phyloP scores from a whole-genome alignment of 768 basidiomycete species.

The Rhodotorula sphaerocarpa region DNA sequence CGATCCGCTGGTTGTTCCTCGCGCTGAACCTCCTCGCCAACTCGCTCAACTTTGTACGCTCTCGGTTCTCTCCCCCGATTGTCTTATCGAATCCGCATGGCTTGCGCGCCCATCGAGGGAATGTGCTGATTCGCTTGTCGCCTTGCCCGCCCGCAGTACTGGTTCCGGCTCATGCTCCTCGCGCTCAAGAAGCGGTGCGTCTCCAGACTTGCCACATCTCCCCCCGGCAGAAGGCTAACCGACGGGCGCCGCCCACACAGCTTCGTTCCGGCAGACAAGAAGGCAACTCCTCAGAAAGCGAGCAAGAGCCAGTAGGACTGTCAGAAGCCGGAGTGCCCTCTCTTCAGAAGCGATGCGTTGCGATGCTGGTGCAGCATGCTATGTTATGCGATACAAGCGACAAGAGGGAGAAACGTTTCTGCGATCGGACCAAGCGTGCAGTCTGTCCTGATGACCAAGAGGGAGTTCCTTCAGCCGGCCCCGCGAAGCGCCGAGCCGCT shows the following conservation, averaged over 20 bases:
- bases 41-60: slow-evolving; percentile 9
- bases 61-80: no score
- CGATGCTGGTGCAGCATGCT: no score
- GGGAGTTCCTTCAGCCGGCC: neutral
- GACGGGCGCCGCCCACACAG: no score
- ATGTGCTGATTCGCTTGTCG: neutral
- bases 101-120: slow-evolving; percentile 4
- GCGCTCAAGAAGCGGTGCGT: slow-evolving; percentile 27
- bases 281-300: no score
- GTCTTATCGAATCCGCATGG: neutral
- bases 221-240: no score
- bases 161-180: slow-evolving; percentile 34
- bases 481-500: neutral
- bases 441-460: neutral
- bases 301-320: no score
- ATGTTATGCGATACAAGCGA: neutral
- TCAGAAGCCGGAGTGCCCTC: no score
- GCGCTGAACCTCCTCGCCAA: neutral
- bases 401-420: no score
- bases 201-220: neutral
- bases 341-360: no score
- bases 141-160: neutral
- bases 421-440: no score
- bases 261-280: no score
- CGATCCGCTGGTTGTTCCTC: slow-evolving; percentile 20